Conservation (phyloP, 2,329 filamentous ascomycete species). For the Botrytis galanthina region DNA sequence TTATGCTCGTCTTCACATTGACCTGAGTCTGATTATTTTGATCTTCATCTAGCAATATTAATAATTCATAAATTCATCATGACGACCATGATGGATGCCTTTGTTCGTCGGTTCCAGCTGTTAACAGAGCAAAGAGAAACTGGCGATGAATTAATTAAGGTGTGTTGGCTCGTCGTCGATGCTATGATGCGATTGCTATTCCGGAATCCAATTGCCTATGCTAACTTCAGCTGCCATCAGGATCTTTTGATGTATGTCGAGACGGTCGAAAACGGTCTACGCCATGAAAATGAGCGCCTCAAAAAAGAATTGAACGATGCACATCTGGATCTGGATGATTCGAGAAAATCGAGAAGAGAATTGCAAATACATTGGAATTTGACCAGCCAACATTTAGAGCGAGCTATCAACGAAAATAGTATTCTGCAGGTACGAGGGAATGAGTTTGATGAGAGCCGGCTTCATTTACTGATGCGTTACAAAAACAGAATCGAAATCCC, state of each 20-base stretch:
- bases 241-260: constrained; percentile 50
- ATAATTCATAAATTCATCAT: constrained; percentile 12
- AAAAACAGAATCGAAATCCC: constrained; percentile 47
- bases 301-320: constrained; percentile 44
- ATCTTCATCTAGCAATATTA: not conserved
- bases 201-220: not conserved
- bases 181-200: not conserved
- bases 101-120: constrained; percentile 48
- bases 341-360: constrained; percentile 49
- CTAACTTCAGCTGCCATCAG: constrained; percentile 36
- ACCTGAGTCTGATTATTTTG: not conserved
- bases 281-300: constrained; percentile 47
- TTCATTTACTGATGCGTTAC: constrained; percentile 4
- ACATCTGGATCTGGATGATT: constrained; percentile 51
- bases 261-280: constrained; percentile 44
- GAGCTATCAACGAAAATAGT: constrained; percentile 43
- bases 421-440: constrained; percentile 46
- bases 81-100: constrained; percentile 42
- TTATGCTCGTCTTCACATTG: not conserved
- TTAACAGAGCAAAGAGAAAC: constrained; percentile 45
- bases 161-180: constrained; percentile 26
- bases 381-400: constrained; percentile 41
- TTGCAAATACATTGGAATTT: constrained; percentile 49
- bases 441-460: not conserved
- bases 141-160: constrained; percentile 49